These are phyloP conservation scores for Medicago truncatula DNA, from an alignment of 306 rosid genomes.

Conservation along the genomic window DNA sequence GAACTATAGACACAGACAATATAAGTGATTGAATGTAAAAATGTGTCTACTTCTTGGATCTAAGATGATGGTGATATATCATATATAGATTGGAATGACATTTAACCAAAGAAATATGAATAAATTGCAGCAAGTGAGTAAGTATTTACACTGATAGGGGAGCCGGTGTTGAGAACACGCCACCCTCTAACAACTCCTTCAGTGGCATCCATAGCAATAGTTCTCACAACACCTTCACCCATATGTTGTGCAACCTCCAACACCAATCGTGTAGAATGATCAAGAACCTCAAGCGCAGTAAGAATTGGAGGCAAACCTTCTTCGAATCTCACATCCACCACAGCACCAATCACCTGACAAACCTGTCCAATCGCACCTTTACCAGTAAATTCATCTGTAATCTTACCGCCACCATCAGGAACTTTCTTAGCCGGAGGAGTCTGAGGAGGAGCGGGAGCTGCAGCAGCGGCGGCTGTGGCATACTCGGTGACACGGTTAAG, in stretches of 20 bases:
- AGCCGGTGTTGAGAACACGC: slow-evolving; percentile 91
- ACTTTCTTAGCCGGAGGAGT: slow-evolving; percentile 47
- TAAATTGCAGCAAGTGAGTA: background rate
- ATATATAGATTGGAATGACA: no score
- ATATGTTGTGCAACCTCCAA: slow-evolving; percentile 96
- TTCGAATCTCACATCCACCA: slow-evolving; percentile 83
- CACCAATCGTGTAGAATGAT: slow-evolving; percentile 67
- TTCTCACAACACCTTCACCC: slow-evolving; percentile 84
- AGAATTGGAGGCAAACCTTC: slow-evolving; percentile 91
- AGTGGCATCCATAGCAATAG: slow-evolving; percentile 97
- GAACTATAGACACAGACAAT: no score
- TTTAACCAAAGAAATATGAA: background rate
- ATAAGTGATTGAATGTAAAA: no score
- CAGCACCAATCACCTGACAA: slow-evolving; percentile 94
- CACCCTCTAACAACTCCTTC: slow-evolving; percentile 86
- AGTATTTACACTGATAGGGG: slow-evolving; percentile 76
- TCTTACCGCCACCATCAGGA: slow-evolving; percentile 59
- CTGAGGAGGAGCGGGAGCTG: slow-evolving; percentile 44
- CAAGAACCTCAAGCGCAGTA: slow-evolving; percentile 90
- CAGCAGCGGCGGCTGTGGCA: slow-evolving; percentile 66
- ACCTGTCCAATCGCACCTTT: slow-evolving; percentile 88
- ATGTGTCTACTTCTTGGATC: no score
- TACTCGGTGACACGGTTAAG: slow-evolving; percentile 69
- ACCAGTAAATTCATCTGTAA: slow-evolving; percentile 81
- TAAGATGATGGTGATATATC: no score